Evolutionary conservation across 805 yeast genomes (phyloP).

Genomic region (Schizosaccharomyces lindneri): DNA sequence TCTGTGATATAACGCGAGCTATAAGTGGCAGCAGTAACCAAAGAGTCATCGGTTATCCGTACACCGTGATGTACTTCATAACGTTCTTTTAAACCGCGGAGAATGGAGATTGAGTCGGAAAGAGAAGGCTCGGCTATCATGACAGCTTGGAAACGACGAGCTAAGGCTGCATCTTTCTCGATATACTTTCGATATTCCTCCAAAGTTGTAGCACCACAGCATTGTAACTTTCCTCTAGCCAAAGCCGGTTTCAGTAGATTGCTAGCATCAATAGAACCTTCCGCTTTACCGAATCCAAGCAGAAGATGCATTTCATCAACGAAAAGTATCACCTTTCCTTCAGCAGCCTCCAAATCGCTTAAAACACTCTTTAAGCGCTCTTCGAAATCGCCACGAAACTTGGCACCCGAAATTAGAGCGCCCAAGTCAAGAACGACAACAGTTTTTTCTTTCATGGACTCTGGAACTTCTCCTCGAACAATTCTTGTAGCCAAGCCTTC

Average conservation of each 20-base stretch:
- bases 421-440: slow-evolving; percentile 72
- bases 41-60: slow-evolving; percentile 69
- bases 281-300: slow-evolving; percentile 76
- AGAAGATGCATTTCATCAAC: slow-evolving; percentile 79
- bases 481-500: slow-evolving; percentile 93
- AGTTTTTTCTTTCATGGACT: slow-evolving; percentile 65
- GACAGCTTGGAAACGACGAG: slow-evolving; percentile 82
- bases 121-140: slow-evolving; percentile 69
- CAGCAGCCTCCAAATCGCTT: slow-evolving; percentile 57
- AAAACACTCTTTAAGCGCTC: slow-evolving; percentile 61
- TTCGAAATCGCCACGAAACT: slow-evolving; percentile 88
- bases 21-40: slow-evolving; percentile 79
- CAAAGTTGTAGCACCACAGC: slow-evolving; percentile 89
- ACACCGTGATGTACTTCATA: slow-evolving; percentile 98
- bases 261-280: slow-evolving; percentile 89
- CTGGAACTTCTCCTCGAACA: slow-evolving; percentile 80
- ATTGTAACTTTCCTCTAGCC: slow-evolving; percentile 75
- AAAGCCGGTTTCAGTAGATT: slow-evolving; percentile 78
- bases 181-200: slow-evolving; percentile 83
- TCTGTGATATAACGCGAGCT: slow-evolving; percentile 80
- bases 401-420: slow-evolving; percentile 77
- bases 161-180: slow-evolving; percentile 87
- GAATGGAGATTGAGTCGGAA: slow-evolving; percentile 68
- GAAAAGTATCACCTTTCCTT: slow-evolving; percentile 55
- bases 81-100: slow-evolving; percentile 78